These are phyloP conservation scores for Lachancea lanzarotensis DNA, from an alignment of 805 yeast genomes.

Conservation along the genomic window DNA sequence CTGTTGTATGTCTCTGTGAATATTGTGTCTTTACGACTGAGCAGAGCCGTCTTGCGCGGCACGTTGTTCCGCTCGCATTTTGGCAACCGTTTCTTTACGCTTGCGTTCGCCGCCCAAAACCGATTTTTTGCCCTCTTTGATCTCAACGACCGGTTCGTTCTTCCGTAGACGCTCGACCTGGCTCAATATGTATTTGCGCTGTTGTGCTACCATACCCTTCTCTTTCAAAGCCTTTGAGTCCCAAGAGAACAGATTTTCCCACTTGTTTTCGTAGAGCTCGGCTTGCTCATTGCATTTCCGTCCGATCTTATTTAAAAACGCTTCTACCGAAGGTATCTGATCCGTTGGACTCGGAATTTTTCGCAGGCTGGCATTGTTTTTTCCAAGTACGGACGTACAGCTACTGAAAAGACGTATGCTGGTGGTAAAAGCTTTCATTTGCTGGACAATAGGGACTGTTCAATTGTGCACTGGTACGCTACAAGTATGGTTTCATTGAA, in stretches of 20 bases:
- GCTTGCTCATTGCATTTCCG: slow-evolving; percentile 61
- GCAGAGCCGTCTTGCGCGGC: not conserved
- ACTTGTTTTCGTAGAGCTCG: slow-evolving; percentile 62
- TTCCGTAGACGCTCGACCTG: slow-evolving; percentile 66
- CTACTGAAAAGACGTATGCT: slow-evolving; percentile 4
- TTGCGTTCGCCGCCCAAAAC: slow-evolving; percentile 83
- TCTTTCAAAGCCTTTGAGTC: slow-evolving; percentile 55
- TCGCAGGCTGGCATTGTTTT: slow-evolving; percentile 9
- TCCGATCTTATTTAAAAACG: slow-evolving; percentile 76
- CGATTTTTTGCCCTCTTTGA: slow-evolving; percentile 63
- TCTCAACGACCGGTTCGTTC: slow-evolving; percentile 46
- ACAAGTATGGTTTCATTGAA: too few relatives aligned
- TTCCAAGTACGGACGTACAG: slow-evolving; percentile 7
- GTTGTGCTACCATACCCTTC: slow-evolving; percentile 66
- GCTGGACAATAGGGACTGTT: too few relatives aligned
- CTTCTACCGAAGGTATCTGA: slow-evolving; percentile 57
- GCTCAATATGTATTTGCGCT: slow-evolving; percentile 64
- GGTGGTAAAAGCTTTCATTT: not conserved
- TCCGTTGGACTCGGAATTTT: slow-evolving; percentile 45
- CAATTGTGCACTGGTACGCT: too few relatives aligned
- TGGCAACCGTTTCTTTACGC: slow-evolving; percentile 58
- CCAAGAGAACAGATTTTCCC: slow-evolving; percentile 60
- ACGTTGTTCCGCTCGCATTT: slow-evolving; percentile 46
- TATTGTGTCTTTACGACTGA: too few relatives aligned
- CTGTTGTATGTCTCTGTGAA: too few relatives aligned